phyloP scores from a whole-genome alignment of 768 basidiomycete genomes.

The Tubosaeta sp. region DNA sequence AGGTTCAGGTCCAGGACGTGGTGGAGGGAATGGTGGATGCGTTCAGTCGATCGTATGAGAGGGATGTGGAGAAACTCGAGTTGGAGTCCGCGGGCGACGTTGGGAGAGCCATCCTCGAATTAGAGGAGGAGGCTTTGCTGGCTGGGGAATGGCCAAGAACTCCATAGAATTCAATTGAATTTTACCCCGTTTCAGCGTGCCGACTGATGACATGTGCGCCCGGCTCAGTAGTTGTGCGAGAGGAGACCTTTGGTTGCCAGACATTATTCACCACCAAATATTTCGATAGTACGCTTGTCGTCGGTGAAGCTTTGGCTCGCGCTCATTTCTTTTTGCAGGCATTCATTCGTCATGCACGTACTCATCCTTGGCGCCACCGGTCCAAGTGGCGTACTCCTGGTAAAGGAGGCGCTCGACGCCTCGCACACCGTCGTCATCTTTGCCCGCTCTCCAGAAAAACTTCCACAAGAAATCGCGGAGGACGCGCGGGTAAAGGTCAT shows the following conservation, averaged over 20 bases:
- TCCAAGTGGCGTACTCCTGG: constrained; percentile 51
- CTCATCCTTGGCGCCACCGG: constrained; percentile 74
- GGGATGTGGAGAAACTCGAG: constrained; percentile 45
- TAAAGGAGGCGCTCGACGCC: constrained; percentile 48
- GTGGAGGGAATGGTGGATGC: constrained; percentile 45
- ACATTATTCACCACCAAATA: too few relatives aligned
- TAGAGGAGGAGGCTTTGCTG: constrained; percentile 43
- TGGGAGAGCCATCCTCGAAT: constrained; percentile 40
- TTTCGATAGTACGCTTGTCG: too few relatives aligned
- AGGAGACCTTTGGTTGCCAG: too few relatives aligned
- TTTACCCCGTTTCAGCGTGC: too few relatives aligned
- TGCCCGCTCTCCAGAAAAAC: constrained; percentile 60
- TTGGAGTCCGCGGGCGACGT: constrained; percentile 42
- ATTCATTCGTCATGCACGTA: constrained; percentile 37
- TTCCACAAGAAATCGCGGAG: constrained; percentile 47
- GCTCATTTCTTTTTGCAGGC: not conserved
- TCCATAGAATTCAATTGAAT: too few relatives aligned
- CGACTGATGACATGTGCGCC: too few relatives aligned
- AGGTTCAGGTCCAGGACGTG: constrained; percentile 45
- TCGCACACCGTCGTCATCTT: constrained; percentile 52
- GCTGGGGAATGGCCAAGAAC: constrained; percentile 40
- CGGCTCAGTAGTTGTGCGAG: too few relatives aligned
- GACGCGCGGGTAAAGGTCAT: constrained; percentile 45
- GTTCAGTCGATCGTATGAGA: constrained; percentile 46
- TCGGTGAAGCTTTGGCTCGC: too few relatives aligned